Evolutionary conservation across 768 basidiomycete species (phyloP).

Genomic region (Epithele typhae): DNA sequence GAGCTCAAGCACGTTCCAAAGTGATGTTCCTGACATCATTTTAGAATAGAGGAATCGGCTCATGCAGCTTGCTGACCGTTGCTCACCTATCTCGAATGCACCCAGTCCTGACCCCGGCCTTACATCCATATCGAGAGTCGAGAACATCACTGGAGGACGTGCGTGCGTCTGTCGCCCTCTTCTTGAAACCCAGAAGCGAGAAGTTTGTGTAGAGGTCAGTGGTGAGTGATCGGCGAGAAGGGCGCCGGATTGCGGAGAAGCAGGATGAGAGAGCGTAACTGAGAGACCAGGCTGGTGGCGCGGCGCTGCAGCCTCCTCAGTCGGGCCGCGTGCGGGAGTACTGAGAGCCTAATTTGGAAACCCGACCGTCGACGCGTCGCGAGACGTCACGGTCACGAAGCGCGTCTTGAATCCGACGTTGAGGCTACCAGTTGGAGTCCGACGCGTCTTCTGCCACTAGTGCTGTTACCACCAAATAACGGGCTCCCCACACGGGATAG

Average conservation of each 20-base stretch:
- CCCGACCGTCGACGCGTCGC: conserved; percentile 22
- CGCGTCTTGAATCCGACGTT: conserved; percentile 11
- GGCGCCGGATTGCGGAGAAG: too few relatives aligned
- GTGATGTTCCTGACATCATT: conserved; percentile 52
- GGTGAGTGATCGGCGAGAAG: too few relatives aligned
- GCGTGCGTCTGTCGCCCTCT: too few relatives aligned
- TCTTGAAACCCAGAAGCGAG: too few relatives aligned
- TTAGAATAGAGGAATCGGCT: too few relatives aligned
- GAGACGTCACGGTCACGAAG: conserved; percentile 13
- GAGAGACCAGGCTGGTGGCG: background rate
- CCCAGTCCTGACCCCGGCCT: conserved; percentile 74
- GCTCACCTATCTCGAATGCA: conserved; percentile 68
- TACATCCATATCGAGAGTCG: conserved; percentile 70
- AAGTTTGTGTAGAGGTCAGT: too few relatives aligned
- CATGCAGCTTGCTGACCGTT: too few relatives aligned
- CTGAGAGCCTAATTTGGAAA: conserved; percentile 5
- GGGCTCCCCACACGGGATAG: too few relatives aligned
- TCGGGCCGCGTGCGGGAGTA: background rate
- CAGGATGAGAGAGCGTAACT: too few relatives aligned
- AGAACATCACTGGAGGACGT: conserved; percentile 57
- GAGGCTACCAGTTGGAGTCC: too few relatives aligned
- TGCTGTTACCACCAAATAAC: background rate
- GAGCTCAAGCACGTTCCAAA: conserved; percentile 73
- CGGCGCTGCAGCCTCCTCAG: background rate
- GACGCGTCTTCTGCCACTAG: conserved; percentile 1